These are phyloP conservation scores for Quillaja saponaria DNA, from an alignment of 306 rosid species.

Conservation along the genomic window DNA sequence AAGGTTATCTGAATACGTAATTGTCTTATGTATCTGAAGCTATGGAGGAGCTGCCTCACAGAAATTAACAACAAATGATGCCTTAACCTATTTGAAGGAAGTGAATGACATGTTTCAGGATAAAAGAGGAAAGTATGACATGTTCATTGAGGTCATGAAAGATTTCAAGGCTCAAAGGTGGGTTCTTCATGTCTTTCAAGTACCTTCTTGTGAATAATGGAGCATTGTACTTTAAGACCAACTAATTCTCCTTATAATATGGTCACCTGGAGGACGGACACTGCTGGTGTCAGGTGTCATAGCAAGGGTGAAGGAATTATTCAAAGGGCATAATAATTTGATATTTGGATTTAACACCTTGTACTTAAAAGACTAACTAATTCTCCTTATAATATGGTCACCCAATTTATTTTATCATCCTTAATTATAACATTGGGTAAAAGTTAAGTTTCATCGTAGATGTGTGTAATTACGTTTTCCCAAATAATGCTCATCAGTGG, in stretches of 20 bases:
- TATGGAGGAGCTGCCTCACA: slow-evolving; percentile 58
- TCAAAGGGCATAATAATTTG: slow-evolving; percentile 88
- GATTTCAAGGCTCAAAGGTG: slow-evolving; percentile 98
- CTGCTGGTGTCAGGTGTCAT: slow-evolving; percentile 92
- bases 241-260: slow-evolving; percentile 18
- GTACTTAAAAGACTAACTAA: too few species aligned
- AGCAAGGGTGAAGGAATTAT: slow-evolving; percentile 89
- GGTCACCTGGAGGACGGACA: slow-evolving; percentile 72
- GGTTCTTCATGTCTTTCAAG: slow-evolving; percentile 16
- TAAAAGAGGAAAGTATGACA: slow-evolving; percentile 74
- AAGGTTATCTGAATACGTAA: slow-evolving; percentile 25
- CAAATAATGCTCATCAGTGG: too few species aligned
- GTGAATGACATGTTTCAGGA: slow-evolving; percentile 86
- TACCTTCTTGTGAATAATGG: slow-evolving; percentile 14
- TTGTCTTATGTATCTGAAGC: slow-evolving; percentile 43
- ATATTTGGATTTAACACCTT: slow-evolving; percentile 96
- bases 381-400: too few species aligned
- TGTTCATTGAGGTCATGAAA: slow-evolving; percentile 91
- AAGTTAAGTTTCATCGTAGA: too few species aligned
- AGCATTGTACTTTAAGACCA: slow-evolving; percentile 22
- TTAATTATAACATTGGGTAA: too few species aligned
- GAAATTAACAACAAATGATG: slow-evolving; percentile 77
- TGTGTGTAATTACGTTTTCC: too few species aligned
- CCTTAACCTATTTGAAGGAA: slow-evolving; percentile 78
- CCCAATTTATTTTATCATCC: too few species aligned